Base-by-base conservation (phyloP, 768 basidiomycete species). In the Rubroboletus satanas region DNA sequence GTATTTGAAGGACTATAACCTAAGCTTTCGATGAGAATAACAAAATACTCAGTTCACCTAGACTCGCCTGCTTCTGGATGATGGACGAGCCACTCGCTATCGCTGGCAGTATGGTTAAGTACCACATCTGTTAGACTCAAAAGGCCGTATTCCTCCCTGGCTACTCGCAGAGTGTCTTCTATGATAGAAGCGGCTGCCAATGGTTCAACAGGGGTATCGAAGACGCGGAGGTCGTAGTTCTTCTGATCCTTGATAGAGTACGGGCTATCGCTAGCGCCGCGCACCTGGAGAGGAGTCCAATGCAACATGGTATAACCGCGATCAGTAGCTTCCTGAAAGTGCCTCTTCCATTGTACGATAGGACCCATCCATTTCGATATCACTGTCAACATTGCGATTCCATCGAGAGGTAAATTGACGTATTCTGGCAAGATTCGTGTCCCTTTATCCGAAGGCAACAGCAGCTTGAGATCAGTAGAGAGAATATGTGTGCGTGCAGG, bases 331-430 rank as follows among this genome's bases (percentile, higher is more conserved):
- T 95, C 93, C 46, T 81, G 78, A 60, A 97, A 90, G 67, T 91
- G 84, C 4, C 79, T 77, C 42, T 74, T 77, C 97, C 97, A 98
- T 31, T 85, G 76, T 11, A 75, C 70, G 35, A 92, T 71, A 1
- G 87, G 80, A 2, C 95, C 96, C 92, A 98, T 97, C 97, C 97
- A 99, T 70, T 99, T 99, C 2, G 94, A 96, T 43, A 99, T 85
- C 37, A 96, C 79, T 5, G 91, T 94, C 52, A 98, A 76, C 65
- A 98, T 87, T 33, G 88, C 83, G 8, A 99, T 79, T 15, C 90
- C 93, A 67, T 97, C 89, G 41, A 98, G 79, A 2, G 93, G 88
- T 17, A 98, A 75, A 61, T 89, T 79, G 58, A 89, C 76, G 45
- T 74, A 69, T 47, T 83, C 74, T 8, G 79, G 69, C 44, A 75